Base-by-base conservation (phyloP, 768 basidiomycete genomes). In the Tulasnella calospora region DNA sequence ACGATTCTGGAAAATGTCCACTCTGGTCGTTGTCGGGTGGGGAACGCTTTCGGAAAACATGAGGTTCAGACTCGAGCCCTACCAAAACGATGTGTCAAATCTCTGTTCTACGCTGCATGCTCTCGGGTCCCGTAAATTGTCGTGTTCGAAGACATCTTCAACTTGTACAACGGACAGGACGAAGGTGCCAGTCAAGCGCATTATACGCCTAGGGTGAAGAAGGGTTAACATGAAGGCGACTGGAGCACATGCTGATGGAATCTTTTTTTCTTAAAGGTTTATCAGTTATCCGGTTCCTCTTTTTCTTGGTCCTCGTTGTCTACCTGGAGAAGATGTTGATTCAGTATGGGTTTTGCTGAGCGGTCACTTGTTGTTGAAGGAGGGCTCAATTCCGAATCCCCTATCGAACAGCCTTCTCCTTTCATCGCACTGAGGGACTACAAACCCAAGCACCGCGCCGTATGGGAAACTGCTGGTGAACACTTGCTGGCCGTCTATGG, bases 381-480 rank as follows among this genome's bases (percentile, higher is more conserved):
- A 44, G 35, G 13, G 13, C 70, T 71, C 23, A 77, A 19, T 79
- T 78, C 27, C 67, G 27, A 33, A 17, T 27, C 27, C 33, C 57
- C 30, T 41, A 55, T 73, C 38, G 30, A 44, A 36, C 71, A 88
- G 92, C 93, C 0, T 92, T 92, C 81, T 87, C 88, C 27, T 94
- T 94, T 83, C 92, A 94, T 82, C 89, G 87, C n/a, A 90, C 87
- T 94, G 23, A 89, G 92, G 40, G 84, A 88, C 72, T 92, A 92
- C 82, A 88, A 88, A 23, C 92, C 92, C 19, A 86, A 85, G 77
- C 83, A 83, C 15, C 71, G 47, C 47, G 84, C 88, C 82, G 96
- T 99, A 75, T 99, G 98, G 98, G 97, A 99, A 79, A 91, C 92
- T 72, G 97, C 97, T 74, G 96, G 99, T 82, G 89, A 91, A 61